Evolutionary conservation across 176 grass and related monocot species (phyloP).

Genomic region (Puya raimondii): DNA sequence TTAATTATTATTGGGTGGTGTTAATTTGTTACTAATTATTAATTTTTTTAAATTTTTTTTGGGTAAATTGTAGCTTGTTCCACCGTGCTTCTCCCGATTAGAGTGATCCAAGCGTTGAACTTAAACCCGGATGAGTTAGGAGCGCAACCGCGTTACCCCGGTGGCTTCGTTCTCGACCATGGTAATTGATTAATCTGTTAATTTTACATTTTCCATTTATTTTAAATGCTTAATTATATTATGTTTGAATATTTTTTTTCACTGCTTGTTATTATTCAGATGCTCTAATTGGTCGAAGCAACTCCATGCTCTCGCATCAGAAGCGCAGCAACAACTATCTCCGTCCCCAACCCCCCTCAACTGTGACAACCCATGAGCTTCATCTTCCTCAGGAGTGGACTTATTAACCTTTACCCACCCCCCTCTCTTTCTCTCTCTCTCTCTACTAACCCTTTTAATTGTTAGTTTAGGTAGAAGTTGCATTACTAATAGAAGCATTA

Average conservation of each 20-base stretch:
- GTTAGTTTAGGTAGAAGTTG: background rate
- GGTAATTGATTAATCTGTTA: background rate
- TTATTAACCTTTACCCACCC: conserved; percentile 19
- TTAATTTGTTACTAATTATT: background rate
- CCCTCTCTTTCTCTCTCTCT: background rate
- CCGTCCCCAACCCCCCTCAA: background rate
- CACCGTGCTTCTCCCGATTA: conserved; percentile 24
- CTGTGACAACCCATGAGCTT: background rate
- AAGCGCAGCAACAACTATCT: conserved; percentile 2
- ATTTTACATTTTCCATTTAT: background rate
- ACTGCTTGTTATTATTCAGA: background rate
- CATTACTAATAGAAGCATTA: background rate
- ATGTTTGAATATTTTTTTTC: background rate
- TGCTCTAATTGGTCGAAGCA: conserved; percentile 5
- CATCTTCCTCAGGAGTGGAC: conserved; percentile 30
- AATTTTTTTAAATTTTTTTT: background rate
- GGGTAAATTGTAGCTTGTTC: conserved; percentile 16
- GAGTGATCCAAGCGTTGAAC: conserved; percentile 26
- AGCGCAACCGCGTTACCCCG: conserved; percentile 5
- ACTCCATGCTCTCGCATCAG: background rate
- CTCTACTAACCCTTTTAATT: background rate
- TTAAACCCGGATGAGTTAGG: conserved; percentile 15
- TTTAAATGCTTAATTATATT: background rate
- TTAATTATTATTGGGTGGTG: background rate
- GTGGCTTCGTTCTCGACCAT: conserved; percentile 22